These are phyloP conservation scores for Penicillium parvum DNA, from an alignment of 495 filamentous ascomycete species.

Conservation along the genomic window DNA sequence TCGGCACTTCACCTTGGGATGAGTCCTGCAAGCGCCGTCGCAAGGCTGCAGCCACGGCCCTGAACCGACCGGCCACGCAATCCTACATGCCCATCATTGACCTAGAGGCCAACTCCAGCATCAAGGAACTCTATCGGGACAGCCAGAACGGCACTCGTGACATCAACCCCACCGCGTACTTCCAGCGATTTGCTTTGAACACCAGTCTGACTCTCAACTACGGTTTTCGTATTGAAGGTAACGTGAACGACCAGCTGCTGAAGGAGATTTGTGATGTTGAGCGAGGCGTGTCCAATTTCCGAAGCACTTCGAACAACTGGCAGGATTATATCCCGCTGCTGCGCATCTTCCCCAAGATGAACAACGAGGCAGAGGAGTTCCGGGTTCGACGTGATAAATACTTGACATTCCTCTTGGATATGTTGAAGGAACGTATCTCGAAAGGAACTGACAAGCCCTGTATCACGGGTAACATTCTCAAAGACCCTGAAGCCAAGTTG, in stretches of 20 bases:
- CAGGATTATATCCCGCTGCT: conserved; percentile 65
- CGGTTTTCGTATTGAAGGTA: conserved; percentile 57
- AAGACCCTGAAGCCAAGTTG: conserved; percentile 58
- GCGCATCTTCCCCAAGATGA: conserved; percentile 52
- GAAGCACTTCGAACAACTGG: conserved; percentile 66
- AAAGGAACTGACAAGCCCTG: conserved; percentile 65
- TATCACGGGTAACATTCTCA: conserved; percentile 64
- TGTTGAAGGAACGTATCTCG: conserved; percentile 55
- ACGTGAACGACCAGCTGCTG: conserved; percentile 53
- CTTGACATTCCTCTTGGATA: conserved; percentile 53
- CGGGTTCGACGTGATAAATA: conserved; percentile 53
- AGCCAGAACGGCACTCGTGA: conserved; percentile 52
- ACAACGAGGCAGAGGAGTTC: conserved; percentile 50
- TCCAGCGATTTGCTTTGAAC: conserved; percentile 64
- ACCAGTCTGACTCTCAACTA: conserved; percentile 65
- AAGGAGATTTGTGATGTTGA: conserved; percentile 62
- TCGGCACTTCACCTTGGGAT: conserved; percentile 72
- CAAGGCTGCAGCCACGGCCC: conserved; percentile 65
- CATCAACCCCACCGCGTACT: conserved; percentile 61
- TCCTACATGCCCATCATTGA: conserved; percentile 72
- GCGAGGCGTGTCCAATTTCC: conserved; percentile 58
- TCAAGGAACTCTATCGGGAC: conserved; percentile 59
- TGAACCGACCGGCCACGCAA: conserved; percentile 63
- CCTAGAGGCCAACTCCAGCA: conserved; percentile 59
- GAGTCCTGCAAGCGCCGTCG: conserved; percentile 66